Evolutionary conservation across 1,139 yeast species (phyloP), one percentile per base, ranked within the genome.

Genomic region (Yamadazyma diospyri): DNA sequence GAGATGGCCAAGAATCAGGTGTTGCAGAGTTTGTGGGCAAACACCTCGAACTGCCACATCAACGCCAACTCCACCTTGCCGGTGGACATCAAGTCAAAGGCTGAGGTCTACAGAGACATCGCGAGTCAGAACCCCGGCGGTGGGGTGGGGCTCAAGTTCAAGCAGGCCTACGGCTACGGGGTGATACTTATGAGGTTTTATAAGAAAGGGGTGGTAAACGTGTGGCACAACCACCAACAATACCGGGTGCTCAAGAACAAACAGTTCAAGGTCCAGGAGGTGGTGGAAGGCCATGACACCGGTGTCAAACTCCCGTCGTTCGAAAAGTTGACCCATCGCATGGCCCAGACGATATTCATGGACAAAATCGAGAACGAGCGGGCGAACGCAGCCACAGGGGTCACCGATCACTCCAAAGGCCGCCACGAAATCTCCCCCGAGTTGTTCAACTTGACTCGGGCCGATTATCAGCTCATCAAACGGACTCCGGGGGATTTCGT

Each of bases 401-500:
- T 38, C 8, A 32, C 38, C 15, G 15, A 20, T 7, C 32, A 36
- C 27, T 10, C 23, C 4, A 27, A 33, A 16, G 17, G 18, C 5
- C 16, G 6, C 19, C 20, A 22, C 6, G 25, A 32, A 8, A 21
- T 40, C 1, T 45, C 46, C 10, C 32, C 34, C 6, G 25, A 35
- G 5, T 39, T 62, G 11, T 64, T 72, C 38, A 45, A 45, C n/a
- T 34, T 83, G n/a, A 52, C 74, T 0, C 62, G 94, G 37, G 47
- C 58, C 2, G 74, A 82, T 35, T 76, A 63, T 43, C 81, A 78
- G 45, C 51, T 72, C 5, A 52, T 81, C 21, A 53, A 71, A n/a
- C 63, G 94, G 32, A 78, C 87, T 0, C 69, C 68, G 7, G 51
- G 51, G 1, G 89, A 84, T 50, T 61, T 76, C 38, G 41, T 47